These are phyloP conservation scores for Silybum marianum DNA, from an alignment of 129 eudicot species.

Conservation along the genomic window DNA sequence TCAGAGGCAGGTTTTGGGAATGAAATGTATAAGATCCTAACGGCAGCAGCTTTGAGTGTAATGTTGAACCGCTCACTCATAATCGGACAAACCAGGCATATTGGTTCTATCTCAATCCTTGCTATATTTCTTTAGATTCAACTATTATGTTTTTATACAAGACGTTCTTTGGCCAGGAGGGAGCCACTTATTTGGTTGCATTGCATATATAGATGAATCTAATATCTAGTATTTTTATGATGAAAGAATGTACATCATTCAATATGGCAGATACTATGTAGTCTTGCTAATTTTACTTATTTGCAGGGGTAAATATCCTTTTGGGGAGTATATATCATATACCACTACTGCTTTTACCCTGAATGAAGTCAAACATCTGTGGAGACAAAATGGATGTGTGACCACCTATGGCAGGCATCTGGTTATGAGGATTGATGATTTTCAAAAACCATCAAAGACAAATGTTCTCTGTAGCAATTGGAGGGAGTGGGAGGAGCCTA, in stretches of 20 bases:
- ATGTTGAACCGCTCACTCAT: conserved; percentile 90
- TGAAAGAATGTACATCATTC: conserved; percentile 4
- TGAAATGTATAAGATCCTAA: conserved; percentile 89
- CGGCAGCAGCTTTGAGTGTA: conserved; percentile 82
- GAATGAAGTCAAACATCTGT: conserved; percentile 85
- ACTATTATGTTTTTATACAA: conserved; percentile 4
- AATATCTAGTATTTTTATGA: neutral
- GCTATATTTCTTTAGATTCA: conserved; percentile 34
- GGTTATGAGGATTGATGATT: conserved; percentile 79
- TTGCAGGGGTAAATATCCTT: conserved; percentile 83
- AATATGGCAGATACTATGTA: neutral
- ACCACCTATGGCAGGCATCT: conserved; percentile 70
- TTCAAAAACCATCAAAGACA: conserved; percentile 70
- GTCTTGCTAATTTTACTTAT: conserved; percentile 12
- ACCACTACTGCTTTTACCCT: conserved; percentile 59
- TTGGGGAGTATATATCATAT: conserved; percentile 79
- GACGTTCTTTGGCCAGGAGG: conserved; percentile 1
- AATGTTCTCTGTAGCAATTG: conserved; percentile 81
- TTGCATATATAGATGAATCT: neutral
- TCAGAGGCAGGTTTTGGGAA: conserved; percentile 97
- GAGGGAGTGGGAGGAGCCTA: conserved; percentile 85
- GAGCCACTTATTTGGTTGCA: no score
- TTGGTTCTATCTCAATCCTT: conserved; percentile 95
- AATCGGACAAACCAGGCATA: conserved; percentile 99
- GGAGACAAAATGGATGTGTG: conserved; percentile 74